Percentiles rank a stretch among this genome's conserved stretches.
Evolutionary conservation across 2,329 filamentous ascomycete genomes (phyloP).

Genomic region (Sordariomycetes sp.): DNA sequence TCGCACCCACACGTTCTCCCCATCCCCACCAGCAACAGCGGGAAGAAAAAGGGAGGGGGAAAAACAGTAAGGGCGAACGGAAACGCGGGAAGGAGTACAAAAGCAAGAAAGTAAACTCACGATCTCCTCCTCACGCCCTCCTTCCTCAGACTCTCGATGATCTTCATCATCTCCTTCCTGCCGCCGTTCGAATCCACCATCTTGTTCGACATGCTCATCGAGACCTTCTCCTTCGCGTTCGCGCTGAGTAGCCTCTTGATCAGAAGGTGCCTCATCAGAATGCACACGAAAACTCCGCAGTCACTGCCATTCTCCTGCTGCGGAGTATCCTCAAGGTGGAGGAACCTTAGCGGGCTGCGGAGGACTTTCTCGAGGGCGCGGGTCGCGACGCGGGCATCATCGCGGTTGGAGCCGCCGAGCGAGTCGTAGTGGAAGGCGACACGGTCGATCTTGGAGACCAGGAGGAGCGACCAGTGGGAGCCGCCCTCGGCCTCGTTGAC

Average conservation of each 20-base stretch:
- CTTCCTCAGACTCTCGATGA: constrained; percentile 77
- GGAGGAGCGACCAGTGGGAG: constrained; percentile 86
- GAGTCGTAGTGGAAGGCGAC: constrained; percentile 97
- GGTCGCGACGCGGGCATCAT: constrained; percentile 60
- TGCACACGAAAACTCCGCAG: constrained; percentile 91
- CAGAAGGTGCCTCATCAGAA: constrained; percentile 89
- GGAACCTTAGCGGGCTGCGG: constrained; percentile 57
- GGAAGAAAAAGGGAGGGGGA: not conserved
- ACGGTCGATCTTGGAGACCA: constrained; percentile 80
- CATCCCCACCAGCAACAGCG: not conserved
- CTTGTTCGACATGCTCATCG: constrained; percentile 85
- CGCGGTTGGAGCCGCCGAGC: constrained; percentile 62
- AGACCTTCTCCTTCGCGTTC: constrained; percentile 75
- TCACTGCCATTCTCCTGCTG: constrained; percentile 89
- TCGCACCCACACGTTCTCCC: too few relatives aligned
- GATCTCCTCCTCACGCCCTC: constrained; percentile 78
- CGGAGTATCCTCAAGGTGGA: constrained; percentile 74
- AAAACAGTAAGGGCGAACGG: not conserved
- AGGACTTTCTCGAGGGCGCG: constrained; percentile 61
- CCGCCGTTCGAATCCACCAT: constrained; percentile 71
- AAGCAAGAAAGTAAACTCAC: constrained; percentile 38
- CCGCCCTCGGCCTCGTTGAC: constrained; percentile 74
- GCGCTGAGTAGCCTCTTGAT: constrained; percentile 72
- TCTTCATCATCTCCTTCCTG: constrained; percentile 81
- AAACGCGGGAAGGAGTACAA: not conserved